phyloP scores from a whole-genome alignment of 352 stramenopile species.

The Pythium rhizo-oryzae region DNA sequence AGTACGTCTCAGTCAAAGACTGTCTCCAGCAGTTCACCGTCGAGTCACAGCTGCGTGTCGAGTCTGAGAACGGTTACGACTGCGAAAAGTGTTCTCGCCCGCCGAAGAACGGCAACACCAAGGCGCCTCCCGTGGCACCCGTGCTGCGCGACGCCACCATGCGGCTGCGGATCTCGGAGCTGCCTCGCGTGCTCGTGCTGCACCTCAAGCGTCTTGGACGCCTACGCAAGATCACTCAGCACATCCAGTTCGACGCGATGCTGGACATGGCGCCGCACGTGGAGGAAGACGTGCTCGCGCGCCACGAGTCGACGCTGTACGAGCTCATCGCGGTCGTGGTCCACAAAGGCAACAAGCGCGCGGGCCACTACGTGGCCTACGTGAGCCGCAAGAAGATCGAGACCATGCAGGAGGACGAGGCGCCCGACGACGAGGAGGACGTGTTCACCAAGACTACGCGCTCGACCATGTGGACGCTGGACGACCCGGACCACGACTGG shows the following conservation, averaged over 20 bases:
- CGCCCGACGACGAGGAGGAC: conserved; percentile 27
- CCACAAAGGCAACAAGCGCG: conserved; percentile 71
- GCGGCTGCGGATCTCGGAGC: conserved; percentile 48
- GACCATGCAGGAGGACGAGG: conserved; percentile 23
- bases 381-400: conserved; percentile 43
- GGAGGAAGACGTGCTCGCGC: conserved; percentile 14
- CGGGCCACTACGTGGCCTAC: conserved; percentile 74
- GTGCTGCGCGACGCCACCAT: conserved; percentile 56
- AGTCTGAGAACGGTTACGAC: conserved; percentile 68
- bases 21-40: conserved; percentile 57
- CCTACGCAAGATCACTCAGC: conserved; percentile 63
- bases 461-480: conserved; percentile 20
- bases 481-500: conserved; percentile 44
- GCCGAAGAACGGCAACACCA: conserved; percentile 25
- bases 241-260: conserved; percentile 59
- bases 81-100: conserved; percentile 64
- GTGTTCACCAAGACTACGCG: conserved; percentile 15
- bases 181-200: conserved; percentile 63
- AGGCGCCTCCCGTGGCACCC: conserved; percentile 15
- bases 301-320: conserved; percentile 34
- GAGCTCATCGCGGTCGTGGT: conserved; percentile 72
- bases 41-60: conserved; percentile 50
- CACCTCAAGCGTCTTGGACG: conserved; percentile 69
- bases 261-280: conserved; percentile 61
- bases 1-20: conserved; percentile 28